Evolutionary conservation across 2,329 filamentous ascomycete genomes (phyloP).

Genomic region (Celoporthe dispersa): DNA sequence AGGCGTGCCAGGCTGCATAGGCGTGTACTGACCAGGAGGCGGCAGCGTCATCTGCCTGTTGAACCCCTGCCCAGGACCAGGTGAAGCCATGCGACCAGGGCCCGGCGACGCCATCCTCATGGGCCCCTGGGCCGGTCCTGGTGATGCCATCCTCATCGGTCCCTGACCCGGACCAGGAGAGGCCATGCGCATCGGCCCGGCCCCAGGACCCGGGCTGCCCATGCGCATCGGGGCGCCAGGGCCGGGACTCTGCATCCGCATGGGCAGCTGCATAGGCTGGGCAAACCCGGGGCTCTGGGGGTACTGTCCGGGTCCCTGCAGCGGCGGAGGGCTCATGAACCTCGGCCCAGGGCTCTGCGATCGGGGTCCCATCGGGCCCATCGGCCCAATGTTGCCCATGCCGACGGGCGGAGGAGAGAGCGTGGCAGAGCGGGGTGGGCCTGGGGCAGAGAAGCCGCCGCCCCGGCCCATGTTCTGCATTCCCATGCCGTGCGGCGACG

Average conservation of each 20-base stretch:
- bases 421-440: constrained; percentile 26
- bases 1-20: constrained; percentile 37
- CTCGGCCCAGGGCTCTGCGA: constrained; percentile 28
- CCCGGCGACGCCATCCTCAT: constrained; percentile 27
- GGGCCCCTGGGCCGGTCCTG: constrained; percentile 23
- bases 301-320: constrained; percentile 25
- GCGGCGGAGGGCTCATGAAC: constrained; percentile 29
- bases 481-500: constrained; percentile 36
- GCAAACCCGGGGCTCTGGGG: constrained; percentile 18
- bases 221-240: constrained; percentile 19
- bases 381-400: constrained; percentile 22
- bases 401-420: constrained; percentile 28
- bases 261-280: constrained; percentile 7
- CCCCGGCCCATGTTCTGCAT: constrained; percentile 34
- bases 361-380: constrained; percentile 21
- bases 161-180: constrained; percentile 18
- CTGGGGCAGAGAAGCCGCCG: constrained; percentile 11
- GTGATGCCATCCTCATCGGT: constrained; percentile 28
- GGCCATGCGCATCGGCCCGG: constrained; percentile 23
- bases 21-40: constrained; percentile 31
- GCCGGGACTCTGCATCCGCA: constrained; percentile 15
- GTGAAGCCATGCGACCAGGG: constrained; percentile 23
- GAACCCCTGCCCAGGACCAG: constrained; percentile 32
- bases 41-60: constrained; percentile 23
- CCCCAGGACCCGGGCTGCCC: constrained; percentile 25